phyloP scores from a whole-genome alignment of 208 protist species.

The Acanthamoeba pearcei region DNA sequence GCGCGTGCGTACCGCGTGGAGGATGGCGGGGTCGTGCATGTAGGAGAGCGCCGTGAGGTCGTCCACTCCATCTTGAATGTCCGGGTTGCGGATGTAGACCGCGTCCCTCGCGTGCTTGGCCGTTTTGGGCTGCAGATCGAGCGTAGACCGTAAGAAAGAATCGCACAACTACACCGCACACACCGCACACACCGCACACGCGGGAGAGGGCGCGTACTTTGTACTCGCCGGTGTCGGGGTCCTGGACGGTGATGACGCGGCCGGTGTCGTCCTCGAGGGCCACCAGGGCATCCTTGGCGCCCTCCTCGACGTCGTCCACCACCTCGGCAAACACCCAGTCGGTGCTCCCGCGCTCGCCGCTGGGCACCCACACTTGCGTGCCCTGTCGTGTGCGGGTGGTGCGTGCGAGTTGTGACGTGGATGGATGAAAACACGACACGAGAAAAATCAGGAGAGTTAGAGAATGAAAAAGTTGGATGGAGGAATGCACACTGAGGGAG shows the following conservation, averaged over 20 bases:
- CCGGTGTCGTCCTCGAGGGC: conserved; percentile 51
- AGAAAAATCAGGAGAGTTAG: not conserved
- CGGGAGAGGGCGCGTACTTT: not conserved
- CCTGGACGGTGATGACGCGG: conserved; percentile 43
- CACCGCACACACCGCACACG: not conserved
- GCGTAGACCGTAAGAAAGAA: not conserved
- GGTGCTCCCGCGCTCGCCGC: conserved; percentile 17
- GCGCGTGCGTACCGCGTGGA: conserved; percentile 87
- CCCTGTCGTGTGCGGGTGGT: not conserved
- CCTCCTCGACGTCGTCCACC: conserved; percentile 20
- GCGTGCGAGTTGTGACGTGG: not conserved
- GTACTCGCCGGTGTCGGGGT: conserved; percentile 33
- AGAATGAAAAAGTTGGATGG: too few relatives aligned
- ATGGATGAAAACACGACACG: not conserved
- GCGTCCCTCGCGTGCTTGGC: conserved; percentile 6
- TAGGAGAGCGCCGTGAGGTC: conserved; percentile 86
- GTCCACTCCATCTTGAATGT: conserved; percentile 83
- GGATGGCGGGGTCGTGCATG: conserved; percentile 88
- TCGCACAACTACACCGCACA: not conserved
- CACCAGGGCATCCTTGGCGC: conserved; percentile 44
- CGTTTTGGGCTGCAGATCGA: conserved; percentile 27
- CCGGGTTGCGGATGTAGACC: conserved; percentile 75
- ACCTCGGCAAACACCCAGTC: conserved; percentile 69
- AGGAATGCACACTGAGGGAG: not conserved
- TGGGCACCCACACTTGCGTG: conserved; percentile 70